Evolutionary conservation across 768 basidiomycete species (phyloP).

Genomic region (Saitozyma sp.): DNA sequence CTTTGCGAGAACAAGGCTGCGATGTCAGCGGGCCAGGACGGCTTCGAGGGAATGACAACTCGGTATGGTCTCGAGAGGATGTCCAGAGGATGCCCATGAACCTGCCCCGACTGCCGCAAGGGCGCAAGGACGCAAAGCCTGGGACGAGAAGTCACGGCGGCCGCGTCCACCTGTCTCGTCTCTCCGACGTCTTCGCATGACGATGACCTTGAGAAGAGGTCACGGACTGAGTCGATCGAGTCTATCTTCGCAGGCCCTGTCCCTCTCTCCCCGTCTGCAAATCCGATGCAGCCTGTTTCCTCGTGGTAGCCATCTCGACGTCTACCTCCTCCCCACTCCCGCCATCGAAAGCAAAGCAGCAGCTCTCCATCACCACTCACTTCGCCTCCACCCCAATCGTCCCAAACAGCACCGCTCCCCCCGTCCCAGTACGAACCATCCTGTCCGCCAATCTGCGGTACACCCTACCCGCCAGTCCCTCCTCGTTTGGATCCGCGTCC

Average conservation of each 20-base stretch:
- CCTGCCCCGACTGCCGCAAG: too few species aligned
- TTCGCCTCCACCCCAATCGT: slow-evolving; percentile 81
- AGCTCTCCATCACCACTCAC: slow-evolving; percentile 56
- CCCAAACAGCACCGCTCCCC: slow-evolving; percentile 74
- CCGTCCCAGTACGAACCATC: slow-evolving; percentile 73
- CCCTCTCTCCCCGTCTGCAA: background rate
- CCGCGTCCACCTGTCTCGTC: background rate
- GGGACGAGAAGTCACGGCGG: background rate
- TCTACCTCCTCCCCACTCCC: background rate
- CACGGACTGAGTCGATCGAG: too few species aligned
- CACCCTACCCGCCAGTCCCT: slow-evolving; percentile 63
- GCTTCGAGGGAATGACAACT: too few species aligned
- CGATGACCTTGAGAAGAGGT: too few species aligned
- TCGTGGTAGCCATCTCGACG: too few species aligned
- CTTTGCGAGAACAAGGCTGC: slow-evolving; percentile 73
- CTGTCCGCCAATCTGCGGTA: slow-evolving; percentile 68
- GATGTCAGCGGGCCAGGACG: background rate
- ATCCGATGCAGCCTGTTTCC: too few species aligned
- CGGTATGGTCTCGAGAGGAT: too few species aligned
- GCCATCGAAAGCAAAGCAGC: background rate
- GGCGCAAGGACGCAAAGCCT: too few species aligned
- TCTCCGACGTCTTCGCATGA: background rate
- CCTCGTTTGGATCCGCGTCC: slow-evolving; percentile 59
- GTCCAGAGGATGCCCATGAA: too few species aligned
- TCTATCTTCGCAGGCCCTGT: background rate